Evolutionary conservation across 257 asterid genomes (phyloP).

Genomic region (Gynochthodes officinalis): DNA sequence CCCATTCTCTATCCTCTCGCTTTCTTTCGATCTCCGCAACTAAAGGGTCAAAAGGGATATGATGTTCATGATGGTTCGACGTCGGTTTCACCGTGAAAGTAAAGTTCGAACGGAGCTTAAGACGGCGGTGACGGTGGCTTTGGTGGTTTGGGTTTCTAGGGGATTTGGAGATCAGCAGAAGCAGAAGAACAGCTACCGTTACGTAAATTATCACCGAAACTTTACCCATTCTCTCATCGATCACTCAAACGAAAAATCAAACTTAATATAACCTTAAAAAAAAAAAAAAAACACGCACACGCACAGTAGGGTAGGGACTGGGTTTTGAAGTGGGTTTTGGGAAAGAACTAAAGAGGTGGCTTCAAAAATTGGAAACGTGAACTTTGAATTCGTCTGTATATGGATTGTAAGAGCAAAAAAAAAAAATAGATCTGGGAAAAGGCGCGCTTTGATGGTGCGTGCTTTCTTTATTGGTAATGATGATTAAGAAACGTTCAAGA

Average conservation of each 20-base stretch:
- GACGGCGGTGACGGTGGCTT: conserved; percentile 76
- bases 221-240: conserved; percentile 69
- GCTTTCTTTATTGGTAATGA: too few species aligned
- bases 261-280: background rate
- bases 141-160: conserved; percentile 40
- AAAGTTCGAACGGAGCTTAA: conserved; percentile 83
- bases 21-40: conserved; percentile 79
- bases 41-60: conserved; percentile 71
- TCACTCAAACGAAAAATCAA: background rate
- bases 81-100: conserved; percentile 42
- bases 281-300: background rate
- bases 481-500: too few species aligned
- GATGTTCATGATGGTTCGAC: conserved; percentile 31
- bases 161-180: conserved; percentile 67
- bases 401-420: too few species aligned
- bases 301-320: background rate
- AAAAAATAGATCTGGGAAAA: too few species aligned
- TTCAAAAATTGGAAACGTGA: too few species aligned
- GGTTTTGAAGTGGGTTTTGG: background rate
- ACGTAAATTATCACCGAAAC: conserved; percentile 63
- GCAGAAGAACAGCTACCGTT: conserved; percentile 50
- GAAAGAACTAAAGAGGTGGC: background rate
- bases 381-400: too few species aligned
- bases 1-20: conserved; percentile 86
- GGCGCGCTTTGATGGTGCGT: too few species aligned